Evolutionary conservation across 495 filamentous ascomycete species (phyloP), one percentile per base, ranked within the genome.

Genomic region (Amorphotheca resinae): DNA sequence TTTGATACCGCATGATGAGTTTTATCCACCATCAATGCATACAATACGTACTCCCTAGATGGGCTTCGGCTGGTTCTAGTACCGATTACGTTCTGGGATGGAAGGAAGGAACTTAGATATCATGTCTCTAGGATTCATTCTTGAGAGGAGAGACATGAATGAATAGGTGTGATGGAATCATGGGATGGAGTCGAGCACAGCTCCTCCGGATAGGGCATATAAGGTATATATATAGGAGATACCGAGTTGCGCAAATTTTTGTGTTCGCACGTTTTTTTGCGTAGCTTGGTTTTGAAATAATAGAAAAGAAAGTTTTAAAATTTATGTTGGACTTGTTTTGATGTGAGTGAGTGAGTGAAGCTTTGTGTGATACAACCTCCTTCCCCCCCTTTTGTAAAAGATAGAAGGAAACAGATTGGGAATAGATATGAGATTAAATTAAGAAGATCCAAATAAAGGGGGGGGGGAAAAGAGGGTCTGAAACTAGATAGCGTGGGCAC

Each of bases 101-200:
- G 7, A 17, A 20, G 23, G 15, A 12, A 21, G 36, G 17, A 26
- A 30, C 12, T 5, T n/a, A 23, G 15, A 38, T 33, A 9, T 15
- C 1, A 15, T 50, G 17, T 46, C 48, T 44, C 41, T 34, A 49
- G 46, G 46, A 49, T 35, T 44, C 45, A n/a, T n/a, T n/a, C n/a
- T n/a, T 44, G 41, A 34, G 36, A 45, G 44, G 44, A 47, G 49
- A 45, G 49, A 37, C 32, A 43, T 22, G 18, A 9, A 17, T 2
- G 5, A n/a, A 7, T 4, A 15, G 9, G 11, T 5, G 25, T 11
- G 5, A 5, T 12, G 20, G 34, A 28, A 11, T 16, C 9, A 15
- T 33, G 37, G 41, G 26, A 40, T 17, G 41, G 45, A 33, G 41
- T 49, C 38, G 45, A 53, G 45, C 46, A 39, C 26, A 38, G 46